phyloP scores from a whole-genome alignment of 108 stramenopile species.

The Aurantiochytrium sp. region DNA sequence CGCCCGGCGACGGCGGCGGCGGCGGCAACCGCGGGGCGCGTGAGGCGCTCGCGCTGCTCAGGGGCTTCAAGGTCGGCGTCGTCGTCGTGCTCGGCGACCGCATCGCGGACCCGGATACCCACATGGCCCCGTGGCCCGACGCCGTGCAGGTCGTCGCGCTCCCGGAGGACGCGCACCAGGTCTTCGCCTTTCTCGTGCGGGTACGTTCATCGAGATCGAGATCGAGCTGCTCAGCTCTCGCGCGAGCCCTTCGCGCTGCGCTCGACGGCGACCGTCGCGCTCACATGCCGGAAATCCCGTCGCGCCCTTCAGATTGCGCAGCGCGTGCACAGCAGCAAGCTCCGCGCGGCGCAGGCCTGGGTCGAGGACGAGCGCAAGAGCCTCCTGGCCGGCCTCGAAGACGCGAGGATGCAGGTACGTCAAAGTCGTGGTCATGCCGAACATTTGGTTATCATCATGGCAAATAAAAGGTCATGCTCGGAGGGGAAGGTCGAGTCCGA shows the following conservation, averaged over 20 bases:
- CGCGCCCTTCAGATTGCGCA: not conserved
- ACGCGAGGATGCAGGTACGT: not conserved
- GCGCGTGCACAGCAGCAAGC: not conserved
- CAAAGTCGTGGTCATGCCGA: not conserved
- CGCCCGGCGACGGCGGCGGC: too few relatives aligned
- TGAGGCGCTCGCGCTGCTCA: not conserved
- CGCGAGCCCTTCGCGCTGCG: not conserved
- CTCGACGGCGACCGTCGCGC: not conserved
- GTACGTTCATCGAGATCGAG: not conserved
- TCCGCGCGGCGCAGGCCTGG: not conserved
- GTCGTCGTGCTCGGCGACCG: not conserved
- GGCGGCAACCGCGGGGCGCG: not conserved
- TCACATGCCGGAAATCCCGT: not conserved
- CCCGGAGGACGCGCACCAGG: not conserved
- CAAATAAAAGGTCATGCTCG: not conserved
- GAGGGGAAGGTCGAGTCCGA: too few relatives aligned
- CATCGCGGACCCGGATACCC: not conserved
- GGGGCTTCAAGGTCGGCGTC: not conserved
- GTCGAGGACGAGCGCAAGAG: not conserved
- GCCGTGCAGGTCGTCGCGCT: not conserved
- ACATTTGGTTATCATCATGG: not conserved
- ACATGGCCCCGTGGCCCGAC: not conserved
- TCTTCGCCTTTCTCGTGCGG: not conserved
- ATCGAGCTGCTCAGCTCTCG: too few relatives aligned
- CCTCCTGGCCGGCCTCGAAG: not conserved